phyloP scores from a whole-genome alignment of 441 rosid species.

The Viola pubescens region DNA sequence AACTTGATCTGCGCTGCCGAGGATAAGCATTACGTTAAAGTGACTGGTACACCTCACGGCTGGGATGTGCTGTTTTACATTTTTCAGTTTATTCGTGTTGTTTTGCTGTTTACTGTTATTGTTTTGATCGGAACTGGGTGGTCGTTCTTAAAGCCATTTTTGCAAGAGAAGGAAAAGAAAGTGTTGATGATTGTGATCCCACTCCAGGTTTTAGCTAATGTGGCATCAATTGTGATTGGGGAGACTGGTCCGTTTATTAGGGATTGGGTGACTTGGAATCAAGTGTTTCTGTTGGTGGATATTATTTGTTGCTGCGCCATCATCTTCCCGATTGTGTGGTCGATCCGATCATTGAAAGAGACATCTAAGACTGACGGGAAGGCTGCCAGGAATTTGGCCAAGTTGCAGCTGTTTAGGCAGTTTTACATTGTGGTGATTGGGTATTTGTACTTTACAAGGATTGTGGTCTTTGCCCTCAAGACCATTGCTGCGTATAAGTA shows the following conservation, averaged over 20 bases:
- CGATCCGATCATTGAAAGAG: constrained; percentile 73
- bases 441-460: constrained; percentile 78
- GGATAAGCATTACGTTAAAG: constrained; percentile 81
- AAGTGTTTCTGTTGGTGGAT: constrained; percentile 76
- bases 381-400: constrained; percentile 82
- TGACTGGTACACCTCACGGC: constrained; percentile 86
- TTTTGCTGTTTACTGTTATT: constrained; percentile 70
- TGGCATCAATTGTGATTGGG: constrained; percentile 83
- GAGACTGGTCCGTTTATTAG: constrained; percentile 90
- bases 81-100: constrained; percentile 76
- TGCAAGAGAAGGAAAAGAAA: constrained; percentile 91
- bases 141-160: constrained; percentile 86
- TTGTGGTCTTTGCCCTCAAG: constrained; percentile 86
- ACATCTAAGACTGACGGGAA: constrained; percentile 87
- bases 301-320: constrained; percentile 88
- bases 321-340: constrained; percentile 95
- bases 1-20: constrained; percentile 87
- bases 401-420: constrained; percentile 77
- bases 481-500: constrained; percentile 86
- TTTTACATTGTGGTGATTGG: constrained; percentile 87
- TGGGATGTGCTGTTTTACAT: constrained; percentile 92
- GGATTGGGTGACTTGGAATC: constrained; percentile 96
- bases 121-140: constrained; percentile 90
- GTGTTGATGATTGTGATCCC: constrained; percentile 89
- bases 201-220: constrained; percentile 77